A percentile compares a stretch with the other conserved stretches of the same genome.
These are phyloP conservation scores for Rutstroemia sp. DNA, from an alignment of 2,329 filamentous ascomycete genomes.

Conservation along the genomic window DNA sequence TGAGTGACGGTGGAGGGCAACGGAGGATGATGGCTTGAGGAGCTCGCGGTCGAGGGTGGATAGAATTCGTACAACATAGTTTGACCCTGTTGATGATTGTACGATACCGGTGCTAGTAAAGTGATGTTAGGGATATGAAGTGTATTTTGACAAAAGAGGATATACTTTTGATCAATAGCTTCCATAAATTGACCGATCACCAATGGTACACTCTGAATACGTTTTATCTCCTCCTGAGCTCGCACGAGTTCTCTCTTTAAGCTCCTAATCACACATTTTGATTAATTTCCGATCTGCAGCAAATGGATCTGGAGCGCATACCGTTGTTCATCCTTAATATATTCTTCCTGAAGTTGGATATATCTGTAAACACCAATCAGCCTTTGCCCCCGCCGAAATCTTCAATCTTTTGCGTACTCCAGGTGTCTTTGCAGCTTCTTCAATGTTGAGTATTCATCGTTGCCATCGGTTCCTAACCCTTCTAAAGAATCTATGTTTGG, in stretches of 20 bases:
- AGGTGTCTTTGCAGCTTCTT: constrained; percentile 96
- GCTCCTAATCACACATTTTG: constrained; percentile 48
- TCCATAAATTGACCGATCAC: constrained; percentile 99
- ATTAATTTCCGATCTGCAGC: background rate
- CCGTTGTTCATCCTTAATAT: constrained; percentile 99
- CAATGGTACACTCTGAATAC: constrained; percentile 94
- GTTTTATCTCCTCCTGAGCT: constrained; percentile 98
- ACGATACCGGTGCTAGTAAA: constrained; percentile 82
- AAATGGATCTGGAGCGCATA: constrained; percentile 30
- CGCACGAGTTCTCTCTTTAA: constrained; percentile 94
- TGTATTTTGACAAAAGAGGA: background rate
- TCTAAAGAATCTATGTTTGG: constrained; percentile 87
- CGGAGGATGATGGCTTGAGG: constrained; percentile 94
- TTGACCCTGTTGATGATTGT: constrained; percentile 94
- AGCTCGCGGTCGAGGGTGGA: constrained; percentile 97
- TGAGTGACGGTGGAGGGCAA: constrained; percentile 94
- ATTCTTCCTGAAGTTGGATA: constrained; percentile 97
- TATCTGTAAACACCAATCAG: constrained; percentile 47
- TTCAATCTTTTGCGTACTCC: constrained; percentile 55
- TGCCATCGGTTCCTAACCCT: constrained; percentile 70
- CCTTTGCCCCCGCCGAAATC: background rate
- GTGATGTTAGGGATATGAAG: constrained; percentile 13
- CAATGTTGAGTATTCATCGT: constrained; percentile 88
- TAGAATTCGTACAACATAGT: constrained; percentile 97
- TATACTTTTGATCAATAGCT: constrained; percentile 97